A percentile compares a stretch with the other conserved stretches of the same genome.
phyloP scores from a whole-genome alignment of 2,329 filamentous ascomycete genomes.

The Truncatella angustata region DNA sequence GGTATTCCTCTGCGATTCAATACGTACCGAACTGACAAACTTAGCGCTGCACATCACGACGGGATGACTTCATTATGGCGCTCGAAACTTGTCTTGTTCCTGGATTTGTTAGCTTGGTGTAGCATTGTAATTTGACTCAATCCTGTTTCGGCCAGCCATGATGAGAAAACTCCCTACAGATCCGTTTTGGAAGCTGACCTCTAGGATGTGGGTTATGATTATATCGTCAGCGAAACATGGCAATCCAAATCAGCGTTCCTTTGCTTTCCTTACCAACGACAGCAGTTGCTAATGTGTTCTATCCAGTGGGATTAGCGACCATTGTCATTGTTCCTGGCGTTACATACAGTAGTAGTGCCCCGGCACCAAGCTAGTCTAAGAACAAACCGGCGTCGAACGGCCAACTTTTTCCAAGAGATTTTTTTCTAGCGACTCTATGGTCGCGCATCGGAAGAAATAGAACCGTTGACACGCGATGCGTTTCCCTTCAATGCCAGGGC shows the following conservation, averaged over 20 bases:
- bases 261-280: no score
- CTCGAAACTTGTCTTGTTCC: background rate
- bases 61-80: background rate
- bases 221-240: no score
- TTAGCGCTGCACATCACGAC: background rate
- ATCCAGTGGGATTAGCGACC: no score
- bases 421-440: background rate
- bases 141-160: background rate
- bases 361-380: background rate
- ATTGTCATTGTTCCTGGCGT: constrained; percentile 3
- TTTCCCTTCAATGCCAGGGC: background rate
- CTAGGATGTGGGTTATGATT: no score
- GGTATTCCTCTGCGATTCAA: no score
- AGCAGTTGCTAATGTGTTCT: no score
- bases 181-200: no score
- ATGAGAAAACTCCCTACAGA: no score
- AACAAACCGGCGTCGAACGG: background rate
- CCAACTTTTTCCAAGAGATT: constrained; percentile 2
- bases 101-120: background rate
- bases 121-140: background rate
- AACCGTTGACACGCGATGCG: no score
- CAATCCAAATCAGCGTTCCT: no score
- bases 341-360: no score
- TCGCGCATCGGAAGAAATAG: no score
- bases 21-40: background rate